These are phyloP conservation scores for Hypoxylon fragiforme DNA, from an alignment of 495 filamentous ascomycete species.

Conservation along the genomic window DNA sequence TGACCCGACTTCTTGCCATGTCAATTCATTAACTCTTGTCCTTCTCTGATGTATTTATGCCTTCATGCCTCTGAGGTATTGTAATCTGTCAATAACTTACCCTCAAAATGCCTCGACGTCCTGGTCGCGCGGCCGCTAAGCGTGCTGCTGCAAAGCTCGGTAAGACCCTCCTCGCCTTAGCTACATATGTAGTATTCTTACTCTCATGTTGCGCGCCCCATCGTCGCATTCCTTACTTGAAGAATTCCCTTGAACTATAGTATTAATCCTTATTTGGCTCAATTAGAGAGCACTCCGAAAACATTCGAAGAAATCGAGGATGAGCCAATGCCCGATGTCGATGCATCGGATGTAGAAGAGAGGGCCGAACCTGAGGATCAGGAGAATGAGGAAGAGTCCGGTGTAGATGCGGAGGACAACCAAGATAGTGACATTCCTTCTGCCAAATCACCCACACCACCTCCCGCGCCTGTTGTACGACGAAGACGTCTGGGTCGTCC, in stretches of 20 bases:
- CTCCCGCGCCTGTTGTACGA: constrained; percentile 62
- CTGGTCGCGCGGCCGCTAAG: constrained; percentile 50
- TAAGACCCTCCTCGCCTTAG: constrained; percentile 38
- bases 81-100: background rate
- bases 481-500: constrained; percentile 83
- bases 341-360: constrained; percentile 44
- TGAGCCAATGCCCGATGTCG: constrained; percentile 55
- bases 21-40: too few species aligned
- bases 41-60: too few species aligned
- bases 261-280: background rate
- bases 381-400: constrained; percentile 45
- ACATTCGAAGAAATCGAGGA: constrained; percentile 52
- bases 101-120: constrained; percentile 41
- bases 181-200: background rate
- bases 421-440: constrained; percentile 37
- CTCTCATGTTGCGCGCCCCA: background rate
- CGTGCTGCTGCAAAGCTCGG: constrained; percentile 51
- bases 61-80: too few species aligned
- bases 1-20: too few species aligned
- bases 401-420: constrained; percentile 39
- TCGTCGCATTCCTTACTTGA: background rate
- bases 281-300: constrained; percentile 55
- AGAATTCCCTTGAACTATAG: background rate
- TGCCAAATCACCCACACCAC: constrained; percentile 54
- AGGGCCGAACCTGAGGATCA: constrained; percentile 42